Percentiles rank a stretch among this genome's conserved stretches.
Evolutionary conservation across 768 basidiomycete genomes (phyloP).

Genomic region (Rhodosporidiobolus odoratus): DNA sequence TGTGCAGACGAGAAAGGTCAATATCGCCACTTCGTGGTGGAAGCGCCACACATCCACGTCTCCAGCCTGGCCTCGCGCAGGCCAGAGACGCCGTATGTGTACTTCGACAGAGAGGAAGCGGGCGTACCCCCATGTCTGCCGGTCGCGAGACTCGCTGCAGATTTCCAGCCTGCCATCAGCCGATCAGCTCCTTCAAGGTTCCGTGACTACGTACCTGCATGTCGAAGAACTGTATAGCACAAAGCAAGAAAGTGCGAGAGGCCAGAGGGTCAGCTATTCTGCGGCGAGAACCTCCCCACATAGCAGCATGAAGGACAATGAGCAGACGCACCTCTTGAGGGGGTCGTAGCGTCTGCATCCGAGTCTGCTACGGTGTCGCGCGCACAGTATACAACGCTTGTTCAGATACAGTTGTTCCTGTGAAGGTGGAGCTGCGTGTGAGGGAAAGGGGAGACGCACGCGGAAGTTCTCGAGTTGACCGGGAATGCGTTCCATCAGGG

Average conservation of each 20-base stretch:
- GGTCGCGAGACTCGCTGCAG: constrained; percentile 74
- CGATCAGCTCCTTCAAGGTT: background rate
- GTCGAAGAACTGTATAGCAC: constrained; percentile 33
- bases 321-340: constrained; percentile 27
- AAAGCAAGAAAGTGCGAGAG: background rate
- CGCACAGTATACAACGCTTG: background rate
- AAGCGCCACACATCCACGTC: background rate
- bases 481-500: background rate
- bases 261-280: background rate
- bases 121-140: constrained; percentile 52
- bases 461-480: background rate
- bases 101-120: background rate
- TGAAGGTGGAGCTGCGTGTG: background rate
- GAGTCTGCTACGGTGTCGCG: constrained; percentile 23
- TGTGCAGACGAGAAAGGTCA: background rate
- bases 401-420: background rate
- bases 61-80: too few relatives aligned
- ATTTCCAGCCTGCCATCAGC: background rate
- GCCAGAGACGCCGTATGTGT: too few relatives aligned
- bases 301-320: background rate
- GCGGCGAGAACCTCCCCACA: background rate
- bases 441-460: background rate
- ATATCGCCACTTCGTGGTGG: constrained; percentile 52
- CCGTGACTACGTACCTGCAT: constrained; percentile 21
- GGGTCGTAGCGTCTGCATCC: constrained; percentile 29